Percentiles rank a stretch among this genome's conserved stretches.
Evolutionary conservation across 495 filamentous ascomycete species (phyloP).

Genomic region (Aspergillus funiculosus): DNA sequence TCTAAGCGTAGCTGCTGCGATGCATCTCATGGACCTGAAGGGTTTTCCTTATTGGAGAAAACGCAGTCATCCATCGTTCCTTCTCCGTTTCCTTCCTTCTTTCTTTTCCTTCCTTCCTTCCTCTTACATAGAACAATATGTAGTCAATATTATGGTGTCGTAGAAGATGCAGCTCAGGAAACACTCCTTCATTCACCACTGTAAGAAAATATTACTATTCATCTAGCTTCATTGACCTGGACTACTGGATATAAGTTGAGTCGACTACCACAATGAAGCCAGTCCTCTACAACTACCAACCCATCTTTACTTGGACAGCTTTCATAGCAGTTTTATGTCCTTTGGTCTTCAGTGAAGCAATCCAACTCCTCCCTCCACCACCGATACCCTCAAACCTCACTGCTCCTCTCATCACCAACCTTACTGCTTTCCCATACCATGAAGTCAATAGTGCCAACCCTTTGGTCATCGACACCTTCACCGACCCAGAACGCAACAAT

Average conservation of each 20-base stretch:
- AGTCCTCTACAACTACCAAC: neutral
- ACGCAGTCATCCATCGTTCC: no score
- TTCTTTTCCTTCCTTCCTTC: no score
- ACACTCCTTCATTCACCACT: no score
- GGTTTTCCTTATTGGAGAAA: no score
- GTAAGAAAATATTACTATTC: no score
- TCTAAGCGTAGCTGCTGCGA: no score
- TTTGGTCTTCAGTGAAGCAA: neutral
- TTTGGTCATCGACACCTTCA: conserved; percentile 66
- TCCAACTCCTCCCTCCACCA: conserved; percentile 11
- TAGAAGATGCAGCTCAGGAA: no score
- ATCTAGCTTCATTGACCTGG: neutral
- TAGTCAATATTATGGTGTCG: no score
- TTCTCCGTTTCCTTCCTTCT: no score
- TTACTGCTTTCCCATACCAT: conserved; percentile 4
- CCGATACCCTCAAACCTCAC: conserved; percentile 1
- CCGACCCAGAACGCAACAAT: conserved; percentile 49
- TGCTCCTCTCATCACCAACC: conserved; percentile 16
- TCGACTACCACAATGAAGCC: neutral
- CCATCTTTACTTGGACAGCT: neutral
- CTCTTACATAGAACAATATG: no score
- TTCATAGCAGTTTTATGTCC: neutral
- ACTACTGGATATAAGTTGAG: no score
- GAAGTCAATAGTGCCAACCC: conserved; percentile 3
- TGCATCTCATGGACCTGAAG: no score